These are phyloP conservation scores for Naganishia sp. DNA, from an alignment of 1,284 basidiomycete genomes.

Conservation along the genomic window DNA sequence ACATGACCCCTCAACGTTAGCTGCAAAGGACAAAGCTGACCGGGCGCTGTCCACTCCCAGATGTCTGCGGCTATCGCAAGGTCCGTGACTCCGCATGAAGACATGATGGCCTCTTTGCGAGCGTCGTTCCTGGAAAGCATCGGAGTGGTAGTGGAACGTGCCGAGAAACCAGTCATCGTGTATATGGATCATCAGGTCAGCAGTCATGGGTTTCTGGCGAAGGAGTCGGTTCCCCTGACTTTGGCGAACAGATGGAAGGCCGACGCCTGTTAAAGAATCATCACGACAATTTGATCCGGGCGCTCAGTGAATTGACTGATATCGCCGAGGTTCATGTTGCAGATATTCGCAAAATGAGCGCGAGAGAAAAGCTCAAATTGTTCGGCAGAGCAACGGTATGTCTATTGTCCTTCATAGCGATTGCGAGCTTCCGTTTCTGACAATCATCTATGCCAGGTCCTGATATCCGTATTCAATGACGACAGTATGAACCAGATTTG, in stretches of 20 bases:
- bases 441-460: slow-evolving; percentile 33
- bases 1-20: background rate
- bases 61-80: slow-evolving; percentile 46
- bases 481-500: slow-evolving; percentile 42
- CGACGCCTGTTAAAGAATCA: slow-evolving; percentile 38
- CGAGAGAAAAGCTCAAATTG: slow-evolving; percentile 41
- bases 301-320: slow-evolving; percentile 42
- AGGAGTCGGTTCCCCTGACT: background rate
- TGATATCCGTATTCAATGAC: slow-evolving; percentile 43
- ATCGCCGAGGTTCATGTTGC: slow-evolving; percentile 49
- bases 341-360: slow-evolving; percentile 41
- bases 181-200: slow-evolving; percentile 43
- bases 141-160: slow-evolving; percentile 34
- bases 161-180: slow-evolving; percentile 45
- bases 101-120: slow-evolving; percentile 44
- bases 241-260: slow-evolving; percentile 34
- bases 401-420: background rate
- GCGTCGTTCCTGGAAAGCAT: slow-evolving; percentile 39
- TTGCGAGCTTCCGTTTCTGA: background rate
- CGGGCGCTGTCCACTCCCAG: slow-evolving; percentile 30
- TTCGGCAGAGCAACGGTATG: slow-evolving; percentile 41
- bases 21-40: too few relatives aligned
- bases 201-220: background rate
- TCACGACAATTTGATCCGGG: slow-evolving; percentile 41
- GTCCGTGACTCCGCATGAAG: slow-evolving; percentile 31